A percentile compares a stretch with the other conserved stretches of the same genome.
Conservation (phyloP, 305 asterid species). For the Fraxinus greggii region DNA sequence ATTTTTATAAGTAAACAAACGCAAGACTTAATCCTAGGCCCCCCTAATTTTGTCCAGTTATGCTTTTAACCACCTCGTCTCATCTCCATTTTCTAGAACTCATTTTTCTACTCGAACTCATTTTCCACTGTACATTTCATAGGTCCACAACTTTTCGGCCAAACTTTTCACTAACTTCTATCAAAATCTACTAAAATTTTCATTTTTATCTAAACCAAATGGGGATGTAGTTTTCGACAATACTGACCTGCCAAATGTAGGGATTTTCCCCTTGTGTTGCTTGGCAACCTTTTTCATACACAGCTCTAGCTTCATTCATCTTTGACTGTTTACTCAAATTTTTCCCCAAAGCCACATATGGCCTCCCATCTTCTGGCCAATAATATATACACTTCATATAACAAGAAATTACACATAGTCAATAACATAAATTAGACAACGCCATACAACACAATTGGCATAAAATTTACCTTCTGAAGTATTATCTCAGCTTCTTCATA, state of each 20-base stretch:
- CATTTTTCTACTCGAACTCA: too few relatives aligned
- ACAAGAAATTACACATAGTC: slow-evolving; percentile 15
- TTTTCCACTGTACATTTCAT: too few relatives aligned
- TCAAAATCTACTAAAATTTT: too few relatives aligned
- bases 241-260: slow-evolving; percentile 92
- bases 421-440: background rate
- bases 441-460: background rate
- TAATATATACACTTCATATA: slow-evolving; percentile 66
- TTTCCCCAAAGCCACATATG: slow-evolving; percentile 88
- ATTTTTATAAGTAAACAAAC: background rate
- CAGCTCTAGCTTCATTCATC: slow-evolving; percentile 73
- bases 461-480: slow-evolving; percentile 49
- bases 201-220: background rate
- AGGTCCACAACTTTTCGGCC: too few relatives aligned
- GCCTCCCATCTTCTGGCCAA: slow-evolving; percentile 99
- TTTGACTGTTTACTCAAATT: slow-evolving; percentile 67
- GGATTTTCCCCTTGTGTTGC: slow-evolving; percentile 97
- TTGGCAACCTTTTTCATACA: slow-evolving; percentile 92
- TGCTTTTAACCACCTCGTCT: too few relatives aligned
- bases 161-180: too few relatives aligned
- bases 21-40: background rate
- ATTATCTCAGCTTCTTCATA: slow-evolving; percentile 69
- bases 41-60: too few relatives aligned
- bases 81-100: too few relatives aligned
- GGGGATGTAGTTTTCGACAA: background rate